Base-by-base conservation (phyloP, 768 basidiomycete species). In the Lepiota subincarnata region DNA sequence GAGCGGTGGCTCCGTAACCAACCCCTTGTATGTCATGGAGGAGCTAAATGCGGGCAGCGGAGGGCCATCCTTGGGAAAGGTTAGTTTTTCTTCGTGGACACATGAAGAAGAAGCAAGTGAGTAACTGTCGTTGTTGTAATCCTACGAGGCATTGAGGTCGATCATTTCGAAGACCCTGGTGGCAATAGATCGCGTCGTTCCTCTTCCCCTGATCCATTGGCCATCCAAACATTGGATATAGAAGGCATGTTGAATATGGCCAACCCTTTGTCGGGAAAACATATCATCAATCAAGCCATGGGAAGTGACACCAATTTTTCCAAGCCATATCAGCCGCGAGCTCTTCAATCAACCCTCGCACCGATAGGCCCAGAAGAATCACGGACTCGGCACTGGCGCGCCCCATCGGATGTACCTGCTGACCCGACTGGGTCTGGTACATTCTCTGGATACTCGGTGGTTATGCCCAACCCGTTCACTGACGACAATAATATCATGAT, bases 181-280 rank as follows among this genome's bases (percentile, higher is more conserved):
- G 51, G 26, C 51, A 37, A 14, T 45, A 35, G 35, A 52, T 37
- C 51, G 42, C 51, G 51, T 20, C 51, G 42, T 20, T 52, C 51
- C 22, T 22, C 37, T 54, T 57, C 54, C 54, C 62, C 26, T 14
- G 66, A 68, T 37, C 59, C 59, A 5, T 38, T 63, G 12, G 73
- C 73, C 3, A 35, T 74, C 16, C 64, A 70, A 39, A 73, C 74
- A 0, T 55, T 75, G 12, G 78, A 82, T 57, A 76, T 82, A 48
- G 78, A 80, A 61, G 70, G 75, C 20, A 80, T 82, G 64, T 68
- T 84, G 34, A 76, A 82, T 59, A 74, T 78, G 68, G 78, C 79
- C 1, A 71, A 72, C 16, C 60, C 73, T 12, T 75, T 74, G 38
- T 63, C 64, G 1, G 64, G 62, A 31, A 45, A 54, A 31, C 57